These are phyloP conservation scores for Aegilops bicornis DNA, from an alignment of 176 grass and related monocot species.

Conservation along the genomic window DNA sequence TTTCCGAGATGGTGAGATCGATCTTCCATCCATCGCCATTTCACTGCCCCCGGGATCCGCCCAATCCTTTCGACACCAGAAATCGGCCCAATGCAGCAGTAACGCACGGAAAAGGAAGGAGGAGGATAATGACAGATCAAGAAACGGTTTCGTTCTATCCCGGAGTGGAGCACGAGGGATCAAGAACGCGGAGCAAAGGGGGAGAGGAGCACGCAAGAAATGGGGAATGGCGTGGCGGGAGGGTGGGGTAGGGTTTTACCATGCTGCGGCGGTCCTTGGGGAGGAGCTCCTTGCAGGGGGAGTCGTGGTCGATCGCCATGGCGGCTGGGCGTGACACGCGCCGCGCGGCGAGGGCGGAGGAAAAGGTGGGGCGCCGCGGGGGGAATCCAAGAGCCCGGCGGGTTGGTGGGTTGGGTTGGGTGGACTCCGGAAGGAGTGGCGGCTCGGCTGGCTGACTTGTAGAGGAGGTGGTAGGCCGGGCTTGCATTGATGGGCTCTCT, in stretches of 20 bases:
- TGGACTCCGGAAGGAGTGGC: background rate
- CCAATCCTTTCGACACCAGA: no score
- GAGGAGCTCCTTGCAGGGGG: constrained; percentile 58
- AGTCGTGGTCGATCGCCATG: constrained; percentile 79
- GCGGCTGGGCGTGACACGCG: constrained; percentile 3
- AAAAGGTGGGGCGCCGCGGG: background rate
- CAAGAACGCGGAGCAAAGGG: background rate
- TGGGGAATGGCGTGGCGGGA: background rate
- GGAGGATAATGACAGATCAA: background rate
- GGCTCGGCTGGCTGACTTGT: background rate
- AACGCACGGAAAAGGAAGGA: background rate
- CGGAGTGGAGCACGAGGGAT: background rate
- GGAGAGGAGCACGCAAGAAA: background rate
- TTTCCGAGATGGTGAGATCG: background rate
- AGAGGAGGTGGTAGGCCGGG: background rate
- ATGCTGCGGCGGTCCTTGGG: constrained; percentile 59
- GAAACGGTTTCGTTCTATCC: background rate
- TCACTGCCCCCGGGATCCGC: constrained; percentile 9
- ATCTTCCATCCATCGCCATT: constrained; percentile 10
- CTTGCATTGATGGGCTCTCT: background rate
- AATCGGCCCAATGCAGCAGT: background rate
- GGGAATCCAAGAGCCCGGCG: background rate
- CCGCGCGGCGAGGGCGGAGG: background rate
- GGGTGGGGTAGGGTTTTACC: constrained; percentile 1
- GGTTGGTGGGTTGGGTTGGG: background rate